phyloP scores from a whole-genome alignment of 176 grass and related monocot genomes.

The Aegilops speltoides region DNA sequence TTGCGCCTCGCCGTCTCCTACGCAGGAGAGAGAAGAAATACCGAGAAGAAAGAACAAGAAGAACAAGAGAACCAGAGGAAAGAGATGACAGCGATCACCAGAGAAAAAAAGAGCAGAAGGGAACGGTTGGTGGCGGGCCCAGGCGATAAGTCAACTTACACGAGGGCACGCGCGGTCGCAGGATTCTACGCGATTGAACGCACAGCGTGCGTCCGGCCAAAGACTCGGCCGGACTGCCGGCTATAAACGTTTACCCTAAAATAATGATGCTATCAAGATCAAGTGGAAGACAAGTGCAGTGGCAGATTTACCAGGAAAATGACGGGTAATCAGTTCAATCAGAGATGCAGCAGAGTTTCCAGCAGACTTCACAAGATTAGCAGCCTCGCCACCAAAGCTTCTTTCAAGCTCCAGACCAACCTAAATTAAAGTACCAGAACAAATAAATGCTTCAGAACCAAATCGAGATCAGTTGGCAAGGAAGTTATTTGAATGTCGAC shows the following conservation, averaged over 20 bases:
- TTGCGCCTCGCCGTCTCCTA: too few relatives aligned
- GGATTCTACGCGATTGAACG: too few relatives aligned
- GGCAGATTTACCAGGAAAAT: conserved; percentile 75
- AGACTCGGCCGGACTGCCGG: too few relatives aligned
- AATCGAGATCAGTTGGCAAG: not conserved
- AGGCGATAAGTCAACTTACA: too few relatives aligned
- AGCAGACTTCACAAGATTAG: conserved; percentile 82
- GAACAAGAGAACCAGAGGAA: too few relatives aligned
- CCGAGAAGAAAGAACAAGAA: too few relatives aligned
- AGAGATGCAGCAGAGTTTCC: conserved; percentile 77
- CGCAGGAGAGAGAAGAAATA: too few relatives aligned
- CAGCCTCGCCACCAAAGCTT: conserved; percentile 73
- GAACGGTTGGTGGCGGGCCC: too few relatives aligned
- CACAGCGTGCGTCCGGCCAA: too few relatives aligned
- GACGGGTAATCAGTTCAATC: conserved; percentile 67
- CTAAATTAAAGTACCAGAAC: conserved; percentile 36
- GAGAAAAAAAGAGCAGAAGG: too few relatives aligned
- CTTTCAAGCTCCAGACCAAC: conserved; percentile 78
- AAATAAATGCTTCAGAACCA: not conserved
- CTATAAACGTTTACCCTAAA: not conserved
- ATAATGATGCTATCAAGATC: not conserved
- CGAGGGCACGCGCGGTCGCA: too few relatives aligned
- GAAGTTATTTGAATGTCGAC: not conserved
- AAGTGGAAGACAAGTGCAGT: not conserved
- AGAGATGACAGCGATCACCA: too few relatives aligned